Base-by-base conservation (phyloP, 1,139 yeast genomes). In the Suhomyces anneliseae region DNA sequence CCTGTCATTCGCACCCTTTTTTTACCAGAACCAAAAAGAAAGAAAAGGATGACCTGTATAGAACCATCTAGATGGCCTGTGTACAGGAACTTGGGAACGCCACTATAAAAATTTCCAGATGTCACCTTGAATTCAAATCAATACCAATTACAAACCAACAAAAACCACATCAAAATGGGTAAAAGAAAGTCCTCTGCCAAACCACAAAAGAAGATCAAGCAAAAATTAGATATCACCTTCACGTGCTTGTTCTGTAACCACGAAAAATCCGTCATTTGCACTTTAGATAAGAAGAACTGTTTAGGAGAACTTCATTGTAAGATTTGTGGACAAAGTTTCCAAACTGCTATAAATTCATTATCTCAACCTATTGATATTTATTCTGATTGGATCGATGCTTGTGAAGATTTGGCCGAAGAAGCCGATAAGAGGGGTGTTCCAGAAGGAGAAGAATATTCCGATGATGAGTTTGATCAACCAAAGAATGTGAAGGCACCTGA, bases 321-420 rank as follows among this genome's bases (percentile, higher is more conserved):
- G 65, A 87, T 92, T 29, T 93, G 99, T 65, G 98, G 98, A 1
- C 98, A 93, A 63, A 81, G 83, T 42, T 95, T 93, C 72, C 98
- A 92, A 65, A 83, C 96, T 4, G 82, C 93, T 42, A 90, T 92
- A 57, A 90, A 90, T 65, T 82, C 87, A 40, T 73, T 87, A 47
- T 82, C 90, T 0, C 92, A 86, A 51, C 97, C 99, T 0, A 92
- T 93, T 37, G 99, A 93, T 66, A 89, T 93, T 26, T 93, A 93
- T 64, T 87, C 96, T 43, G 99, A 92, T 64, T 93, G 99, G 99
- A 90, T 90, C 49, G 99, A 93, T 72, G 99, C 98, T 1, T 93
- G 97, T 64, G 99, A 93, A 61, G 97, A 95, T 44, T 95, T 93
- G 51, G 95, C 95, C 38, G 84, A 83, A 53, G 88, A 87, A 50